Base-by-base conservation (phyloP, 2,329 filamentous ascomycete species). In the Thielaviopsis euricoi region DNA sequence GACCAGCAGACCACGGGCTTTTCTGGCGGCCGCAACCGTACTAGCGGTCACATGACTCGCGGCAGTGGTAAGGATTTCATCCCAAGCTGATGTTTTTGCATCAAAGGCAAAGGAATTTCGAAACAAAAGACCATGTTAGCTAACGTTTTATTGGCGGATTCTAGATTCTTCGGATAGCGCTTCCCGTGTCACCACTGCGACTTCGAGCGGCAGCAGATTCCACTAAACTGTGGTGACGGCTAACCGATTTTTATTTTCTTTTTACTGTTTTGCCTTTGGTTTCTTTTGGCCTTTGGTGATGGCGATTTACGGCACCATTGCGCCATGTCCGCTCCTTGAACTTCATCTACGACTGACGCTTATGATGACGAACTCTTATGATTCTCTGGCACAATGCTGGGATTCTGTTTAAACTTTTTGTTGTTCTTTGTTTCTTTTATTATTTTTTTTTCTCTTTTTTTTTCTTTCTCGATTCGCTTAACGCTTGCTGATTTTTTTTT, bases 21-120 rank as follows among this genome's bases (percentile, higher is more conserved):
- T 63, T 72, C 69, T 43, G 70, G 71, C 21, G 70, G 71, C 21
- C 78, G 81, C 59, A 70, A 69, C 60, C 77, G 81, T 53, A 66
- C 76, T 57, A 82, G 81, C 63, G 81, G 81, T 22, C 81, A 85
- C 65, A 75, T 76, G 67, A 76, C 80, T 62, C 75, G 80, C 60
- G 76, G 79, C 58, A 84, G 81, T 67, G 81, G 79, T 80, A 70
- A 69, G 76, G 43, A 7, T 56, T 49, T 55, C 23, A 10, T 50
- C 21, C 21, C 19, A 33, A 33, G 7, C 7, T 26, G 25, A 6
- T 33, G 29, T 33, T 33, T 6, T n/a, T n/a, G n/a, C n/a, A n/a
- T n/a, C n/a, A n/a, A n/a, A n/a, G n/a, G n/a, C n/a, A n/a, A n/a
- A n/a, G n/a, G n/a, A n/a, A n/a, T n/a, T n/a, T 10, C 29, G 12